Percentiles rank a stretch among this genome's conserved stretches.
Evolutionary conservation across 345 rosid species (phyloP).

Genomic region (Pseudoturritis turrita): DNA sequence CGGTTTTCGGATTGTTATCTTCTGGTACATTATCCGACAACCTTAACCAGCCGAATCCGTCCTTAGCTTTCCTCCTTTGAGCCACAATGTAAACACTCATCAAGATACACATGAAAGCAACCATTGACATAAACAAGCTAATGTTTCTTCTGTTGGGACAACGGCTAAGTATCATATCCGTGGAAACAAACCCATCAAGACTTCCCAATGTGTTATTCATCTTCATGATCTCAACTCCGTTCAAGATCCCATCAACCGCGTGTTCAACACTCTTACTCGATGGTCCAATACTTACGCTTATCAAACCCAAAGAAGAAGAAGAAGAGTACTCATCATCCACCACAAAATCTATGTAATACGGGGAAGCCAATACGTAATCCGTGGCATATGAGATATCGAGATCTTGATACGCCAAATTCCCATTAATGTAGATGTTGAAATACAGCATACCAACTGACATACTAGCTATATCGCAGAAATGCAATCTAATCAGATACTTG

Average conservation of each 20-base stretch:
- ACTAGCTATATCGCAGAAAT: constrained; percentile 88
- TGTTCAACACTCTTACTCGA: constrained; percentile 46
- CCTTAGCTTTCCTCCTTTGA: constrained; percentile 36
- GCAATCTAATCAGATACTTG: constrained; percentile 64
- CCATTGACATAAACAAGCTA: constrained; percentile 43
- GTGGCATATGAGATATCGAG: constrained; percentile 44
- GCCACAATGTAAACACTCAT: constrained; percentile 42
- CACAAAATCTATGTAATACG: constrained; percentile 59
- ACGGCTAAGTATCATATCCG: constrained; percentile 40
- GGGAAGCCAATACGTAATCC: constrained; percentile 52
- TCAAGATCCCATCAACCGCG: constrained; percentile 59
- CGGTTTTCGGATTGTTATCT: constrained; percentile 23
- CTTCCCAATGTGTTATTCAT: constrained; percentile 74
- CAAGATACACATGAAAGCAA: constrained; percentile 54
- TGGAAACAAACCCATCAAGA: constrained; percentile 52
- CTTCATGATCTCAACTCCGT: constrained; percentile 82
- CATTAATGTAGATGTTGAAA: constrained; percentile 68
- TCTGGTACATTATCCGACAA: constrained; percentile 43
- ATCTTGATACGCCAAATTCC: constrained; percentile 52
- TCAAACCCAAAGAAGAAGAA: constrained; percentile 21
- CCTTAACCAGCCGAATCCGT: constrained; percentile 49
- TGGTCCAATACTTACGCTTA: constrained; percentile 68
- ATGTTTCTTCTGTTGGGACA: constrained; percentile 41
- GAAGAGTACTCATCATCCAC: constrained; percentile 31
- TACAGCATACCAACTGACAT: constrained; percentile 51